Conservation (phyloP, 2,329 filamentous ascomycete species). For the Xylaria arbuscula region DNA sequence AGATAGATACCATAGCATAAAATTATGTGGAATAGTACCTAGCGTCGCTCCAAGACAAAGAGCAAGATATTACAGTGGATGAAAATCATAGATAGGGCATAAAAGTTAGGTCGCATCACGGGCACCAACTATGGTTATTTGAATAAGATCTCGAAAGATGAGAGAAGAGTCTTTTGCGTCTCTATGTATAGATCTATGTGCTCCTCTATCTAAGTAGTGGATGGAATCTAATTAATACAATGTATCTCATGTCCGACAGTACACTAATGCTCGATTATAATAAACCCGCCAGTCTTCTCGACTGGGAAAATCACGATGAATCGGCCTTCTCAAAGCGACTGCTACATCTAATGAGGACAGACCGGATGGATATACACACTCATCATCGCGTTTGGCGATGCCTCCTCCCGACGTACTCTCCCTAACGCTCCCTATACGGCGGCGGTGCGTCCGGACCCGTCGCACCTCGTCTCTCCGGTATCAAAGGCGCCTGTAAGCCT, state of each 20-base stretch:
- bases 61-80: not conserved
- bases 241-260: not conserved
- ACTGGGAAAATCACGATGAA: no score
- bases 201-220: slow-evolving; percentile 6
- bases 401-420: slow-evolving; percentile 14
- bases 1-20: not conserved
- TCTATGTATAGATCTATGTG: slow-evolving; percentile 28
- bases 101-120: no score
- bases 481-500: slow-evolving; percentile 22
- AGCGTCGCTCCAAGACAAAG: not conserved
- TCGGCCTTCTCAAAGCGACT: not conserved
- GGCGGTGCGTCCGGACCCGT: slow-evolving; percentile 29
- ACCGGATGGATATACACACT: not conserved
- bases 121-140: no score
- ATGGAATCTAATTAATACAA: slow-evolving; percentile 22
- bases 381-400: no score
- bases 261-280: not conserved
- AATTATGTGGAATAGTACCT: not conserved
- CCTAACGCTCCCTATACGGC: slow-evolving; percentile 37
- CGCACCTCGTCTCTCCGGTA: slow-evolving; percentile 16
- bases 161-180: not conserved
- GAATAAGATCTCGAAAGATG: no score
- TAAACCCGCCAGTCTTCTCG: not conserved
- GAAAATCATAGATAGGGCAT: no score
- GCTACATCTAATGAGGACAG: not conserved